phyloP scores from a whole-genome alignment of 192 early-diverging fungal species.

The Podila clonocystis region DNA sequence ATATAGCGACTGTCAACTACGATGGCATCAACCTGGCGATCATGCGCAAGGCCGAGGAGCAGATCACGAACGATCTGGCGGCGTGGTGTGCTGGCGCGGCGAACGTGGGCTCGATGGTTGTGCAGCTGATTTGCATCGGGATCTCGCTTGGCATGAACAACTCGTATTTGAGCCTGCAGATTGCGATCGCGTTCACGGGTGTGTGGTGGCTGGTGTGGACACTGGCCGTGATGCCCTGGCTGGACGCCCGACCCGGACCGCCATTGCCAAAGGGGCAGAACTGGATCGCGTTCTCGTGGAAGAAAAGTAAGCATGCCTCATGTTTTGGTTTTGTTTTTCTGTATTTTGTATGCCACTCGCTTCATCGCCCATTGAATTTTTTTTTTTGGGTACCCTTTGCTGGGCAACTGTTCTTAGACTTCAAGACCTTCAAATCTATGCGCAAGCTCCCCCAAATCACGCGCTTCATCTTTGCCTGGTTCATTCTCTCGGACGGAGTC shows the following conservation, averaged over 20 bases:
- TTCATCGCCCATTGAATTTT: not conserved
- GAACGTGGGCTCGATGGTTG: slow-evolving; percentile 29
- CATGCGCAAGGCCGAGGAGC: slow-evolving; percentile 34
- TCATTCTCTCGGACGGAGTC: slow-evolving; percentile 70
- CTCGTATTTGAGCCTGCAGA: slow-evolving; percentile 46
- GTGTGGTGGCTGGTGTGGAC: slow-evolving; percentile 62
- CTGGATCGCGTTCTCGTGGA: slow-evolving; percentile 53
- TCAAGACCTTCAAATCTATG: slow-evolving; percentile 50
- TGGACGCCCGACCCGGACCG: slow-evolving; percentile 55
- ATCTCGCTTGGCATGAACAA: slow-evolving; percentile 47
- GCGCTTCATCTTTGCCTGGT: slow-evolving; percentile 71
- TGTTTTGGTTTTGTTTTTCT: not conserved
- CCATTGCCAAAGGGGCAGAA: slow-evolving; percentile 56
- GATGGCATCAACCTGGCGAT: not conserved
- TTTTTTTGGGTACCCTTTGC: too few relatives aligned
- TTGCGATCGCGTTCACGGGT: slow-evolving; percentile 53
- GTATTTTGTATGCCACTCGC: not conserved
- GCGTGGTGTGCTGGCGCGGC: slow-evolving; percentile 43
- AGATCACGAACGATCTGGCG: slow-evolving; percentile 54
- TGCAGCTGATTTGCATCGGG: slow-evolving; percentile 24
- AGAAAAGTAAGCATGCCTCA: slow-evolving; percentile 24
- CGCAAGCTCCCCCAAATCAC: slow-evolving; percentile 59
- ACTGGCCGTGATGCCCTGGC: slow-evolving; percentile 42
- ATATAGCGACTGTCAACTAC: not conserved
- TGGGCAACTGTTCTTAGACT: slow-evolving; percentile 36